Base-by-base conservation (phyloP, 495 filamentous ascomycete species). In the Hypoxylon cercidicola region DNA sequence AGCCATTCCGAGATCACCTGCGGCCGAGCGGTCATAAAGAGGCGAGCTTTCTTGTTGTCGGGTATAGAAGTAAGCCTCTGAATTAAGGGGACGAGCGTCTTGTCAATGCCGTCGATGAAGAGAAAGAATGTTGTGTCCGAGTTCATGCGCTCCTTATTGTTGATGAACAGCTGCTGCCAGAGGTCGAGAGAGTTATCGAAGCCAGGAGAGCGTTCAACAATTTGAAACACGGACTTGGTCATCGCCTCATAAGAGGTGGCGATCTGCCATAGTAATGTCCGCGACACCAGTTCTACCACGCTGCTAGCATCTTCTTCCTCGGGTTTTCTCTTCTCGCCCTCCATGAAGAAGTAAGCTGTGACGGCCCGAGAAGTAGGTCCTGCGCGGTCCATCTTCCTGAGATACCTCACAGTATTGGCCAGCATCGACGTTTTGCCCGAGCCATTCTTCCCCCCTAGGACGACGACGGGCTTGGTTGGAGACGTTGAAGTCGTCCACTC, bases 181-280 rank as follows among this genome's bases (percentile, higher is more conserved):
- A 72, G 66, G 25, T 77, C 74, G 28, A 70, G 48, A 40, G 72
- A 67, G 13, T 68, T 67, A 49, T 77, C 69, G 37, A 76, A 69
- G 34, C 76, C 65, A 0, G 45, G 34, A 25, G 50, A 55, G 16
- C 62, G 52, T 39, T 77, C 73, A n/a, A 76, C 65, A n/a, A 72
- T 69, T 37, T 52, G 58, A 34, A 67, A 73, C 3, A 75, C 72
- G 7, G 72, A 72, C 55, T 77, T 78, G 41, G 72, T 70, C 61
- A 76, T 77, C 9, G 72, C 74, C 39, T 69, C 73, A 47, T 78
- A 76, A 4, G 68, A 60, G 49, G 72, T 76, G 15, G 67, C 69
- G 30, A 78, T 74, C 55, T 78, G 76, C 76, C 76, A 78, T 20
- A 77, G 67, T 10, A 77, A 53, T 5, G 74, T 67, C 45, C 75